phyloP scores from a whole-genome alignment of 2,329 filamentous ascomycete genomes.

The Alternaria sp. region DNA sequence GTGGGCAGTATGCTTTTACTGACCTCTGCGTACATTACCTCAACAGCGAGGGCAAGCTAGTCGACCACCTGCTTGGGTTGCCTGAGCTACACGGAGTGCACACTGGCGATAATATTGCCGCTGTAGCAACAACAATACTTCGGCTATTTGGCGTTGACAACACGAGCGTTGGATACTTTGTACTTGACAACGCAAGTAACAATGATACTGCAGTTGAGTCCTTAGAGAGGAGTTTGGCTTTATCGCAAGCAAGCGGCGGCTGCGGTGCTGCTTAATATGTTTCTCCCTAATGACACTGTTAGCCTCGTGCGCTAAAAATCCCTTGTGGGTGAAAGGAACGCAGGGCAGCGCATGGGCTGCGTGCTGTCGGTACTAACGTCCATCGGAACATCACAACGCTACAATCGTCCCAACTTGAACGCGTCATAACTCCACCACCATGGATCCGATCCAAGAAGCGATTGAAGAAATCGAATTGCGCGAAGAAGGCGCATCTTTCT shows the following conservation, averaged over 20 bases:
- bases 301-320: too few relatives aligned
- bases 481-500: too few relatives aligned
- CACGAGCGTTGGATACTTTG: background rate
- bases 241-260: conserved; percentile 2
- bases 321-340: too few relatives aligned
- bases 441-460: too few relatives aligned
- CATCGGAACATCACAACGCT: too few relatives aligned
- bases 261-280: conserved; percentile 14
- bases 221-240: conserved; percentile 10
- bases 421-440: too few relatives aligned
- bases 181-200: conserved; percentile 16
- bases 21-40: conserved; percentile 18
- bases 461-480: too few relatives aligned
- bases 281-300: too few relatives aligned
- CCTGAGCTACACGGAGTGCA: conserved; percentile 6
- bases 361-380: too few relatives aligned
- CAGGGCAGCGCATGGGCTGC: too few relatives aligned
- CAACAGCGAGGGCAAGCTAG: conserved; percentile 5
- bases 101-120: conserved; percentile 17
- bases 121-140: conserved; percentile 11
- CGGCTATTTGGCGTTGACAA: conserved; percentile 14
- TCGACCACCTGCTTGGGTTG: conserved; percentile 1
- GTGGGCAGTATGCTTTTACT: conserved; percentile 9
- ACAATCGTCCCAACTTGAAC: too few relatives aligned
- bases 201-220: conserved; percentile 13